Evolutionary conservation across 2,329 filamentous ascomycete genomes (phyloP), one percentile per base, ranked within the genome.

Genomic region (Stachybotrys echinatus): DNA sequence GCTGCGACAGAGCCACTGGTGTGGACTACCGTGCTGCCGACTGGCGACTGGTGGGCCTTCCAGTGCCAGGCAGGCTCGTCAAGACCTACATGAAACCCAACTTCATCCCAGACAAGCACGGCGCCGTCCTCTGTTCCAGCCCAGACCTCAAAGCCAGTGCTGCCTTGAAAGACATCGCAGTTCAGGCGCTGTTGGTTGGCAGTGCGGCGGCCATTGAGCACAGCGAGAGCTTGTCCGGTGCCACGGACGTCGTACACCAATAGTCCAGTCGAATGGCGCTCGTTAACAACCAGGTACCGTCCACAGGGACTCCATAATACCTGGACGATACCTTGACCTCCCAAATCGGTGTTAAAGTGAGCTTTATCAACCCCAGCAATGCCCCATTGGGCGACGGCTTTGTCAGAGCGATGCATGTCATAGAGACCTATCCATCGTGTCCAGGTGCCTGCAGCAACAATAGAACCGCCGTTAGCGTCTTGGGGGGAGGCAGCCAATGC

Each of bases 201-300:
- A 5, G 76, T 73, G 6, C 67, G 62, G 20, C 81, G 75, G 4
- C 78, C 80, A 1, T 68, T 62, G 12, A 85, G 65, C 48, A 74
- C 73, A n/a, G 72, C 73, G 3, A 86, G 69, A n/a, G 84, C 68
- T 55, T 73, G 72, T 8, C 80, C 77, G 3, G 79, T 75, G 7
- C 79, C 80, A 18, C 83, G 75, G 31, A 86, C 74, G 58, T 86
- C 83, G 64, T 85, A 86, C 3, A 86, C 75, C 22, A 85, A 65
- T 37, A 85, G 59, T 3, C 80, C 78, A 6, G 59, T 62, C 1
- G 80, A 74, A 55, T 75, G 74, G 5, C 83, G 74, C 68, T 86
- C 83, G 56, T 79, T 81, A 44, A 85, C 69, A n/a, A 81, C 66
- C 19, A 86, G 69, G 59, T 86, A 86, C 38, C 80, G 71, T 6